A percentile compares a stretch with the other conserved stretches of the same genome.
Evolutionary conservation across 78 protist genomes (phyloP).

Genomic region (Dictyostelium brefeldianum): DNA sequence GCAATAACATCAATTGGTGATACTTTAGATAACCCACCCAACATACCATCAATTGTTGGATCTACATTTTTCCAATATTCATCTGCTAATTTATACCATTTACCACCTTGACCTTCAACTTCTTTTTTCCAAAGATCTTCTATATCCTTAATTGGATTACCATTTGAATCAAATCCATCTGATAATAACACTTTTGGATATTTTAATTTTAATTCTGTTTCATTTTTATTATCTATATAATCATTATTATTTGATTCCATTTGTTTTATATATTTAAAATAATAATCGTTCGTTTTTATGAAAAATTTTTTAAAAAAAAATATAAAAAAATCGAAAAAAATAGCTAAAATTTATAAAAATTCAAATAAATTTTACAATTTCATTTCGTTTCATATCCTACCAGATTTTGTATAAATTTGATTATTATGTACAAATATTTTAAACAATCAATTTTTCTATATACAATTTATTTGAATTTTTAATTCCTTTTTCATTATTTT

Average conservation of each 20-base stretch:
- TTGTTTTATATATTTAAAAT: background rate
- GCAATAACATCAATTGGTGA: conserved; percentile 51
- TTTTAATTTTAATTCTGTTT: background rate
- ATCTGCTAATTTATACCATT: conserved; percentile 77
- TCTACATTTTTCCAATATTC: conserved; percentile 82
- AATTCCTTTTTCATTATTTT: no score
- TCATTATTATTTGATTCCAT: background rate
- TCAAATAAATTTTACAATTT: no score
- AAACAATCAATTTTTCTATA: background rate
- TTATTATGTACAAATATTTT: no score
- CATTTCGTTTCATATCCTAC: no score
- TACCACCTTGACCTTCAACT: background rate
- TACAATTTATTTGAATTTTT: no score
- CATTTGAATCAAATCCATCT: conserved; percentile 21
- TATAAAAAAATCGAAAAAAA: conserved; percentile 3
- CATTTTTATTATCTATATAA: conserved; percentile 2
- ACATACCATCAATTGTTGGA: conserved; percentile 88
- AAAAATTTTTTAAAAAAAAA: background rate
- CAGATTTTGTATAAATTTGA: no score
- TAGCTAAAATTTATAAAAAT: background rate
- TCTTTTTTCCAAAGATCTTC: conserved; percentile 63
- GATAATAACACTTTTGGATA: conserved; percentile 65
- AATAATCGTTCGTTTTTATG: background rate
- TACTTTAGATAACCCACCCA: conserved; percentile 83
- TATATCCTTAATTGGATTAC: conserved; percentile 19